A percentile compares a stretch with the other conserved stretches of the same genome.
phyloP scores from a whole-genome alignment of 768 basidiomycete genomes.

The Pleurotus giganteus region DNA sequence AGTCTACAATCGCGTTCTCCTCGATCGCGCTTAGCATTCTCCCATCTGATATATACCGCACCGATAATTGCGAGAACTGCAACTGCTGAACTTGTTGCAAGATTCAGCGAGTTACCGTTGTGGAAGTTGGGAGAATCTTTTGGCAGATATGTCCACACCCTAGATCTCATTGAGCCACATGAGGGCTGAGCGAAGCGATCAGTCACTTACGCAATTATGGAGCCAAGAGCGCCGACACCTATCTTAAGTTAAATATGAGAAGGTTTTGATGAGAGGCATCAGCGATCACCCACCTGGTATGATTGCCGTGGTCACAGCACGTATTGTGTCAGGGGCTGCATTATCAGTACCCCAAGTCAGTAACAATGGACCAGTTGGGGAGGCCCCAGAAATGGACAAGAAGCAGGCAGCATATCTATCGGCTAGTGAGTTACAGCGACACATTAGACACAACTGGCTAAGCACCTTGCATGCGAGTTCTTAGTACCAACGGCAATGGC shows the following conservation, averaged over 20 bases:
- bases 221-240: constrained; percentile 43
- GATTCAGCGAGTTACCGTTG: constrained; percentile 45
- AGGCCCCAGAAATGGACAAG: constrained; percentile 36
- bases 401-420: constrained; percentile 47
- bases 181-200: neutral
- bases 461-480: constrained; percentile 34
- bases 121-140: constrained; percentile 44
- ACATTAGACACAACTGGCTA: neutral
- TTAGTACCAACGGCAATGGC: constrained; percentile 40
- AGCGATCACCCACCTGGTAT: constrained; percentile 39
- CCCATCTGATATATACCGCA: constrained; percentile 35
- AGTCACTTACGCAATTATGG: constrained; percentile 40
- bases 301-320: constrained; percentile 41
- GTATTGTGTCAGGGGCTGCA: constrained; percentile 46
- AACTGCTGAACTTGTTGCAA: constrained; percentile 32
- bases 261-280: neutral
- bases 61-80: constrained; percentile 29
- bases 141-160: constrained; percentile 48
- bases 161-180: constrained; percentile 12
- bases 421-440: neutral
- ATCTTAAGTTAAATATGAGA: neutral
- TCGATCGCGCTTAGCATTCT: constrained; percentile 41
- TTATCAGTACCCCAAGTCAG: constrained; percentile 49
- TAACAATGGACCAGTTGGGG: constrained; percentile 38
- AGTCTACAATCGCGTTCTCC: constrained; percentile 41